phyloP scores from a whole-genome alignment of 768 basidiomycete species.

The Macrolepiota dolichaula region DNA sequence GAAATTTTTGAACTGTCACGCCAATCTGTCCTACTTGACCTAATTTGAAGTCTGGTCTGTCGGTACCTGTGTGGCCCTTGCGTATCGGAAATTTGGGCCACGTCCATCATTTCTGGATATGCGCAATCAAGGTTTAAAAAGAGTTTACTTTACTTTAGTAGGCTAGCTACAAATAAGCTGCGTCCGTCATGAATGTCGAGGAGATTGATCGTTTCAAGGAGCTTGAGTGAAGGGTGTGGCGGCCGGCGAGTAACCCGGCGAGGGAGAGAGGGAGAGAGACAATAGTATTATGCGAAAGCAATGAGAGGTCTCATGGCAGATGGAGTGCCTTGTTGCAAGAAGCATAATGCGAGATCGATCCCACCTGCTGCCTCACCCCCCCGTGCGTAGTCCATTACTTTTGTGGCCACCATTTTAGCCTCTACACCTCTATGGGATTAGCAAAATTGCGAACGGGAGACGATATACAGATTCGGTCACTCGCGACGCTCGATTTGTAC shows the following conservation, averaged over 20 bases:
- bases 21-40: too few species aligned
- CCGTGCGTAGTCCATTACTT: too few species aligned
- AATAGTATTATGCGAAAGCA: background rate
- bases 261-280: too few species aligned
- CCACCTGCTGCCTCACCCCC: too few species aligned
- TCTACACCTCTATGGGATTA: background rate
- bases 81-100: background rate
- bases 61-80: background rate
- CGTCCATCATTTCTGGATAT: background rate
- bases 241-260: background rate
- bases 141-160: background rate
- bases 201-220: conserved; percentile 8
- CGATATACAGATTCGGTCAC: conserved; percentile 1
- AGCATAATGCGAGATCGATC: too few species aligned
- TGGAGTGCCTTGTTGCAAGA: background rate
- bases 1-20: too few species aligned
- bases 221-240: conserved; percentile 3
- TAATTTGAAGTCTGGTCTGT: too few species aligned
- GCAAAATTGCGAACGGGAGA: background rate
- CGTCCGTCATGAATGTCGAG: background rate
- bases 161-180: background rate
- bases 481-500: background rate
- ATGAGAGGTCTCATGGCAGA: too few species aligned
- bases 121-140: background rate
- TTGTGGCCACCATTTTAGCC: too few species aligned